Percentiles rank a stretch among this genome's conserved stretches.
These are phyloP conservation scores for Komagataella phaffii DNA, from an alignment of 805 yeast species.

Conservation along the genomic window DNA sequence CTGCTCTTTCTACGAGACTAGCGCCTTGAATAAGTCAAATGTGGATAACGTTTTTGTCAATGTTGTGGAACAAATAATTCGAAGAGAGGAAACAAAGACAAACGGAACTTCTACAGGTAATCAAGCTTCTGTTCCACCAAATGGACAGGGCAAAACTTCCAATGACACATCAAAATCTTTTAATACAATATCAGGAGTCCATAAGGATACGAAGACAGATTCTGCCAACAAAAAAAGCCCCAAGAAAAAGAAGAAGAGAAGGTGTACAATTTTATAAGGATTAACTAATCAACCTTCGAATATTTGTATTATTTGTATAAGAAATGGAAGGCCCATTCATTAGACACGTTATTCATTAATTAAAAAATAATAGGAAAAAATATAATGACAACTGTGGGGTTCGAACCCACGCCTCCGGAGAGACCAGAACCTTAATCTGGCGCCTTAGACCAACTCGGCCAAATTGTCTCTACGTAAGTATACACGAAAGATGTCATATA, in stretches of 20 bases:
- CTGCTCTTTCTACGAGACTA: conserved; percentile 80
- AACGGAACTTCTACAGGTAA: not conserved
- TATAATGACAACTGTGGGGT: conserved; percentile 52
- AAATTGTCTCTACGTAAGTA: conserved; percentile 18
- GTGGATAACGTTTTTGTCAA: conserved; percentile 87
- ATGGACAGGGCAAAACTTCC: not conserved
- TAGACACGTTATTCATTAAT: not conserved
- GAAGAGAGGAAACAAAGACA: conserved; percentile 34
- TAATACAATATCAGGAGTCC: not conserved
- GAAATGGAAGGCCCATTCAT: no score
- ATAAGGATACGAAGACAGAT: not conserved
- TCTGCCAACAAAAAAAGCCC: not conserved
- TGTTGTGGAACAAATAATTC: conserved; percentile 79
- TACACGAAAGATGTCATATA: not conserved
- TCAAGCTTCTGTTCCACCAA: not conserved
- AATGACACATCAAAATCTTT: not conserved
- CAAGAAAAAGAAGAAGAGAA: conserved; percentile 1
- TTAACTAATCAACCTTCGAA: not conserved
- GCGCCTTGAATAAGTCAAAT: conserved; percentile 82
- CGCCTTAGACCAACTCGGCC: conserved; percentile 68
- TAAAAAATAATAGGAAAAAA: conserved; percentile 11
- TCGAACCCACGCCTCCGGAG: conserved; percentile 68
- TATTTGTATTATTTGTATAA: no score
- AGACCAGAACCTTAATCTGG: conserved; percentile 61
- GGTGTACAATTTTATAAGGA: conserved; percentile 1